Evolutionary conservation across 1,284 basidiomycete genomes (phyloP).

Genomic region (Kalmanozyma brasiliensis): DNA sequence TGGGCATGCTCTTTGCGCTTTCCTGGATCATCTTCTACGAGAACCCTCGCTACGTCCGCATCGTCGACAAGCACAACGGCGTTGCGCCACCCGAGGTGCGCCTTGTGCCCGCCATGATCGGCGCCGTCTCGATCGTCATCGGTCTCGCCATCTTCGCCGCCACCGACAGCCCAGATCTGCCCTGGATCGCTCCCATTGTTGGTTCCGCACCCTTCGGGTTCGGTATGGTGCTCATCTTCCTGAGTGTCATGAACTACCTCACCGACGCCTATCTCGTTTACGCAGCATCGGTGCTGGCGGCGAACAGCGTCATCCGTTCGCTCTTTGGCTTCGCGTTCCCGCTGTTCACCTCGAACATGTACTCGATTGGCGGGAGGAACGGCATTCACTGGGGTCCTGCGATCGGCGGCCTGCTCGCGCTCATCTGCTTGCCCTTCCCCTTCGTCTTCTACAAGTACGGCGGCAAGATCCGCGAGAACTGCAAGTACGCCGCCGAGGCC

Average conservation of each 20-base stretch:
- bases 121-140: conserved; percentile 68
- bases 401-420: conserved; percentile 77
- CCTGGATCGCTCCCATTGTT: conserved; percentile 64
- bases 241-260: conserved; percentile 70
- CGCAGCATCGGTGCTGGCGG: conserved; percentile 73
- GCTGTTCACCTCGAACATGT: conserved; percentile 72
- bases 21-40: conserved; percentile 57
- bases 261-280: conserved; percentile 71
- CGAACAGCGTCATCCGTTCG: conserved; percentile 77
- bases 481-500: conserved; percentile 66
- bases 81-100: conserved; percentile 64
- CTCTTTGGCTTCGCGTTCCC: conserved; percentile 74
- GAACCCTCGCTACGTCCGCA: conserved; percentile 55
- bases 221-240: conserved; percentile 73
- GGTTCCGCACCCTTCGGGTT: conserved; percentile 43
- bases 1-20: conserved; percentile 61
- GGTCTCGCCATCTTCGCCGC: conserved; percentile 69
- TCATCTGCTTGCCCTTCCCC: conserved; percentile 78
- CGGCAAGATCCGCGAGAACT: conserved; percentile 69
- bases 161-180: conserved; percentile 59
- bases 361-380: conserved; percentile 69
- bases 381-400: conserved; percentile 81
- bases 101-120: conserved; percentile 58
- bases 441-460: conserved; percentile 70
- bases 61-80: conserved; percentile 38